Evolutionary conservation across 2,329 filamentous ascomycete species (phyloP).

Genomic region (Xylariaceae sp.): DNA sequence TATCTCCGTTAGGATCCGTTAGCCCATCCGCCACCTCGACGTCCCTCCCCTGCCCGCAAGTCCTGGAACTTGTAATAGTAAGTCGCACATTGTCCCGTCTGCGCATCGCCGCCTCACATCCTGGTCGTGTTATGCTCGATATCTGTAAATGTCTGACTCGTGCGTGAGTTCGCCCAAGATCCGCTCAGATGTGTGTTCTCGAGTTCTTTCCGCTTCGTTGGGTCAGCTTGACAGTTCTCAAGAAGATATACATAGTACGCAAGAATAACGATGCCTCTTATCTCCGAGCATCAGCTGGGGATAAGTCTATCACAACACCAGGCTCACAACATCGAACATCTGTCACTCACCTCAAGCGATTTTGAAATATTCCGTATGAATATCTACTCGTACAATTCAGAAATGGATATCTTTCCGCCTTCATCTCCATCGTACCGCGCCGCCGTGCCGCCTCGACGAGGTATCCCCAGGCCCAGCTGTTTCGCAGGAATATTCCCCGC

Average conservation of each 20-base stretch:
- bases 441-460: neutral
- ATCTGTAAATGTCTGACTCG: no score
- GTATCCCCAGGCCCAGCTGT: neutral
- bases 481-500: neutral
- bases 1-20: neutral
- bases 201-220: no score
- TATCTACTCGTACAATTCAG: no score
- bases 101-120: neutral
- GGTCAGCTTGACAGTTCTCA: no score
- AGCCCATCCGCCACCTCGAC: neutral
- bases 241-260: no score
- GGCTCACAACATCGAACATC: no score
- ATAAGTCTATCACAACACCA: no score
- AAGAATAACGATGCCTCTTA: no score
- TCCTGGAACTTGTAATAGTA: neutral
- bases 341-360: neutral
- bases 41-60: neutral
- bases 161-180: no score
- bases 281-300: no score
- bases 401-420: neutral
- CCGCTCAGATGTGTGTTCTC: neutral
- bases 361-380: neutral
- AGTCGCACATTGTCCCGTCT: neutral
- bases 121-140: no score
- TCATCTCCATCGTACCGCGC: neutral